These are phyloP conservation scores for Aspergillus terreus DNA, from an alignment of 2,329 filamentous ascomycete species.

Conservation along the genomic window DNA sequence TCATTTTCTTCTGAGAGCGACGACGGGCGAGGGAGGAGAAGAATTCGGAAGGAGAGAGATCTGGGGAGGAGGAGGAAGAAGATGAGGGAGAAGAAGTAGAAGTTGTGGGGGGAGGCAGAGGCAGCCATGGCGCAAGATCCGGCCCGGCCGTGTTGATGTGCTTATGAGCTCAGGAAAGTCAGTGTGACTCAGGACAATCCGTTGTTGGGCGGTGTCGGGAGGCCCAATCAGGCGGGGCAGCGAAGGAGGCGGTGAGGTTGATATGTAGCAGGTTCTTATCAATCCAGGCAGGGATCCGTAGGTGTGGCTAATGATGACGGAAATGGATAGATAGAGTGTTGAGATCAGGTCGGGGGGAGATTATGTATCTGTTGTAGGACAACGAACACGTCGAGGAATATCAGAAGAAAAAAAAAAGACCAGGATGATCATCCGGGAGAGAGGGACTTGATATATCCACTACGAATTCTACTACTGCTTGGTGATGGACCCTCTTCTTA, in stretches of 20 bases:
- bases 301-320: no score
- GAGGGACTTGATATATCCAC: slow-evolving; percentile 21
- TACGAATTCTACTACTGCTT: neutral
- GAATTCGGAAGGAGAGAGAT: slow-evolving; percentile 29
- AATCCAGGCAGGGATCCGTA: no score
- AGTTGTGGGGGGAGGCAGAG: slow-evolving; percentile 12
- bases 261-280: no score
- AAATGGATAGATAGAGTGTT: neutral
- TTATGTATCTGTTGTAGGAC: neutral
- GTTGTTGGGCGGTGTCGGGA: slow-evolving; percentile 15
- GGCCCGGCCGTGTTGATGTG: slow-evolving; percentile 15
- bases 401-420: neutral
- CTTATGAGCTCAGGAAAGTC: slow-evolving; percentile 26
- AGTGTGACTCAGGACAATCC: slow-evolving; percentile 26
- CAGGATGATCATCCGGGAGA: neutral
- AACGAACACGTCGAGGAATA: no score
- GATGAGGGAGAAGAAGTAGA: slow-evolving; percentile 14
- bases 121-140: slow-evolving; percentile 22
- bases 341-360: neutral
- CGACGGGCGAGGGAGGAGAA: slow-evolving; percentile 38
- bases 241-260: slow-evolving; percentile 25
- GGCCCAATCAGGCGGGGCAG: slow-evolving; percentile 23
- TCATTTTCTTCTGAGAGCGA: slow-evolving; percentile 77
- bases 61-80: slow-evolving; percentile 21
- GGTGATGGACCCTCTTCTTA: slow-evolving; percentile 5